These are phyloP conservation scores for Marsdenia floribunda DNA, from an alignment of 257 asterid genomes.

Conservation along the genomic window DNA sequence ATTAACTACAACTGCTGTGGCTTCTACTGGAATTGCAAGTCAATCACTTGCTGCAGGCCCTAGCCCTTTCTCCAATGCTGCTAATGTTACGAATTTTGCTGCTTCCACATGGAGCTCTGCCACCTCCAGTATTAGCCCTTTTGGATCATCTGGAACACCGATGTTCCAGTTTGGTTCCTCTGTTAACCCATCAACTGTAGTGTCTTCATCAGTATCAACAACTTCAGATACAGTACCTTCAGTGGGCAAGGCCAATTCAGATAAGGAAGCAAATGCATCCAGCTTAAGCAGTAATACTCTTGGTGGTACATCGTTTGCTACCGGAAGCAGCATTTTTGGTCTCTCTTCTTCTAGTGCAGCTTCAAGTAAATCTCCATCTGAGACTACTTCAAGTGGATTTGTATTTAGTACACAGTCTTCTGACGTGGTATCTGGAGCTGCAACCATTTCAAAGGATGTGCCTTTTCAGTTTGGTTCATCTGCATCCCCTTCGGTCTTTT, in stretches of 20 bases:
- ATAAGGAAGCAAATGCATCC: conserved; percentile 26
- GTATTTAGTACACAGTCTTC: conserved; percentile 3
- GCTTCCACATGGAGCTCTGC: conserved; percentile 23
- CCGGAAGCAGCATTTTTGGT: conserved; percentile 20
- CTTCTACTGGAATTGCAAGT: conserved; percentile 25
- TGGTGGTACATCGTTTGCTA: conserved; percentile 7
- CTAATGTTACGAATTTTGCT: conserved; percentile 27
- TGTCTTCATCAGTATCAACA: conserved; percentile 27
- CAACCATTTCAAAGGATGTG: conserved; percentile 10
- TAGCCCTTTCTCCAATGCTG: conserved; percentile 29
- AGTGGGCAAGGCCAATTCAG: conserved; percentile 25
- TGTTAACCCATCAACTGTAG: conserved; percentile 21
- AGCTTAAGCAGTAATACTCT: conserved; percentile 8
- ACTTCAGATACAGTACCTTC: conserved; percentile 24
- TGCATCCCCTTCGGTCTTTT: conserved; percentile 8
- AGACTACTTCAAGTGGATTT: conserved; percentile 15
- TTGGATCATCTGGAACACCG: conserved; percentile 33
- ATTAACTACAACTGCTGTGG: conserved; percentile 23
- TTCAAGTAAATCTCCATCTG: conserved; percentile 13
- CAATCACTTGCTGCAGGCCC: conserved; percentile 22
- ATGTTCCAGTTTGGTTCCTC: conserved; percentile 36
- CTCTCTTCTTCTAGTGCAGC: conserved; percentile 2
- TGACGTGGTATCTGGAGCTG: conserved; percentile 18
- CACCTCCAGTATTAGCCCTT: conserved; percentile 25
- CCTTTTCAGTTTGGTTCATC: conserved; percentile 24